Evolutionary conservation across 2,329 filamentous ascomycete genomes (phyloP), one percentile per base, ranked within the genome.

Genomic region (Colletotrichum neosansevieriae): DNA sequence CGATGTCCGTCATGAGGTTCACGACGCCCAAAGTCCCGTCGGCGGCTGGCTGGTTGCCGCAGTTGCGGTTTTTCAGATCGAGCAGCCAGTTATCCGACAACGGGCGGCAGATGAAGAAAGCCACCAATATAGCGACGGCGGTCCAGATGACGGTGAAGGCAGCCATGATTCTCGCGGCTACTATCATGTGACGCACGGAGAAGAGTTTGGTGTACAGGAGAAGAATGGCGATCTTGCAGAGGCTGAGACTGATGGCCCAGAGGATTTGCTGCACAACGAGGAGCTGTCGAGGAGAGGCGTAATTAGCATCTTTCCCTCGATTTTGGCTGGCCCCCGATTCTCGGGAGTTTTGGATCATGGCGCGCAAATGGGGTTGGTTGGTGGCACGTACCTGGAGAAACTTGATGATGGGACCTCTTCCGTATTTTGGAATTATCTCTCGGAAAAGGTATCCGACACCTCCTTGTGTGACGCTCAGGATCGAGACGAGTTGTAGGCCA

Each of bases 81-180:
- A 69, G 61, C 76, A 19, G 73, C 79, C 79, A 81, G 53, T 75
- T 78, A 56, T 75, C 76, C 9, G 75, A 73, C 34, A 81, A 72
- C 2, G 79, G 80, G n/a, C 63, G 73, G 69, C 79, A 82, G 56
- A 80, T 77, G 42, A 80, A 72, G 65, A 76, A 74, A 13, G 75
- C 74, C 15, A 72, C 71, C 21, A 79, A 54, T 47, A 79, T 73
- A 12, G 74, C 74, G n/a, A 72, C 71, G 5, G 73, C 32, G 7
- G 71, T 74, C 74, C 77, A 76, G 12, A 73, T 49, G 1, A 72
- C 53, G 15, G 76, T 75, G 51, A 78, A 66, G 17, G 63, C 72
- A n/a, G 73, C 74, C 13, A 73, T 73, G 36, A 71, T 58, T 24
- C 71, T 69, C 17, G 76, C 72, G 4, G 72, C 63, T 34, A 73